Evolutionary conservation across 192 early-diverging fungal genomes (phyloP), one percentile per base, ranked within the genome.

Genomic region (Spizellomyces sp.): DNA sequence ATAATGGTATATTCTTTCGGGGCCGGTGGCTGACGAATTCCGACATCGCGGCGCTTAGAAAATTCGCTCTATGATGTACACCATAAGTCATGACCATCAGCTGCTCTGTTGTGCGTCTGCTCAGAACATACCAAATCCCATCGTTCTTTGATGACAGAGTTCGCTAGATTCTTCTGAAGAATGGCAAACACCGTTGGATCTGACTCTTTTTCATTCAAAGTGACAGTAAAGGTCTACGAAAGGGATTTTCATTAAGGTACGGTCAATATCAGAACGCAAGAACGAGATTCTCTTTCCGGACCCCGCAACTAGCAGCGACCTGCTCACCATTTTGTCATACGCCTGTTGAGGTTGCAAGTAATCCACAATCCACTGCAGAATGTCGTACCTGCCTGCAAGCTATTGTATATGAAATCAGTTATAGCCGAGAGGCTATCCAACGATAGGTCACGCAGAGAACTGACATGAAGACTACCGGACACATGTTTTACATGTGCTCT

Each of bases 151-250:
- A 75, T 65, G n/a, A 91, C 67, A 4, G 80, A 83, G 57, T 85
- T 77, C 43, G 86, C 79, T 9, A 78, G 78, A 62, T 80, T 69
- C 67, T 81, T 83, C 8, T 80, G 83, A 12, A 93, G 74, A 9
- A 91, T 84, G 9, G 87, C 90, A 83, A 94, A 91, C 36, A 92
- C 88, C 78, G 92, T 84, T 7, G 62, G 65, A n/a, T 73, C 62
- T 9, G 78, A 67, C 12, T 75, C 80, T n/a, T 80, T 71, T 48
- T 81, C 74, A 15, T 71, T 67, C 42, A 81, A 48, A 10, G 67
- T 58, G 47, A 48, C 58, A 22, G 65, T 78, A 69, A 90, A 70
- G 5, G 76, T 77, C 48, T 90, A 76, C 70, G 78, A 3, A 85
- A 74, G 70, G 10, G 73, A 45, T 19, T 64, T 47, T 19, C 69